Evolutionary conservation across 352 stramenopile genomes (phyloP).

Genomic region (Blastocystis sp.): DNA sequence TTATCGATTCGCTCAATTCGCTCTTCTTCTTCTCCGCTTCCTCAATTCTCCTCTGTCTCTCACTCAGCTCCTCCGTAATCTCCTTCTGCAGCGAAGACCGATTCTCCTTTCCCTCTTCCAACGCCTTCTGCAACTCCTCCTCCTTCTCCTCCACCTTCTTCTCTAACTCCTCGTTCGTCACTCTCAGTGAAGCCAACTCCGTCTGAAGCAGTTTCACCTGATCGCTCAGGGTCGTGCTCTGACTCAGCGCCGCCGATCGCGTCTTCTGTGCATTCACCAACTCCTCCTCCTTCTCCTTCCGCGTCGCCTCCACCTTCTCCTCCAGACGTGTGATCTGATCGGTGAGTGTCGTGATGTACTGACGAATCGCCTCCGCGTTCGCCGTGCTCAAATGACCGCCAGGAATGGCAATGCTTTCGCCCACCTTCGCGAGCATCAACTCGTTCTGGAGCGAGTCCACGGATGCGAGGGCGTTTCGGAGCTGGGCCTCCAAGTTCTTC

Average conservation of each 20-base stretch:
- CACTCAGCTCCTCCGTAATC: background rate
- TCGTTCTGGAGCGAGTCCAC: background rate
- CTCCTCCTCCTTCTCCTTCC: constrained; percentile 47
- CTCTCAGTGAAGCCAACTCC: background rate
- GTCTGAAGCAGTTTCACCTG: background rate
- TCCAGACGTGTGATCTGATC: constrained; percentile 2
- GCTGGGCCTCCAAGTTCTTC: background rate
- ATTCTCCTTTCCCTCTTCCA: background rate
- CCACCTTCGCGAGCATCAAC: background rate
- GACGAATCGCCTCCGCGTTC: background rate
- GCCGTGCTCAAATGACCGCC: constrained; percentile 33
- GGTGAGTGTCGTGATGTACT: background rate
- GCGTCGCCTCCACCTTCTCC: background rate
- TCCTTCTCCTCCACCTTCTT: background rate
- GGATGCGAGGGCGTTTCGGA: background rate
- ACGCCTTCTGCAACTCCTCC: background rate
- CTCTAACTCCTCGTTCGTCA: background rate
- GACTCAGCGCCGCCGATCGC: constrained; percentile 5
- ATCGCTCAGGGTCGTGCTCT: background rate
- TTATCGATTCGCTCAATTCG: background rate
- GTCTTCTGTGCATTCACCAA: background rate
- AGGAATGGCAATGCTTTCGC: constrained; percentile 1
- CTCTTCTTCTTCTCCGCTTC: constrained; percentile 11
- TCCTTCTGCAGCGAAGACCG: background rate
- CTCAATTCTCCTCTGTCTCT: background rate